Percentiles rank a stretch among this genome's conserved stretches.
Conservation (phyloP, 805 yeast species). For the Starmerella davenportii region DNA sequence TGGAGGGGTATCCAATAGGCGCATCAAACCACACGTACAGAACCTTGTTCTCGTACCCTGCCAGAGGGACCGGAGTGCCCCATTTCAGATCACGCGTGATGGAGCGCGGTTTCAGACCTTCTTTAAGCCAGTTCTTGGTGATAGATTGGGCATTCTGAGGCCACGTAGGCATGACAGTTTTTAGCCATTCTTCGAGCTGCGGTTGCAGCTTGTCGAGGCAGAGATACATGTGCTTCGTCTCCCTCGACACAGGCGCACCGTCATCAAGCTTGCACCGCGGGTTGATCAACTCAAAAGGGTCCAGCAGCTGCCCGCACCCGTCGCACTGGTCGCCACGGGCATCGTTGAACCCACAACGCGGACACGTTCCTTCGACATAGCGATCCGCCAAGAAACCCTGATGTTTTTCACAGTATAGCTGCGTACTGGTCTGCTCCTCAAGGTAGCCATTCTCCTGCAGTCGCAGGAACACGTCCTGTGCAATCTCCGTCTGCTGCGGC, state of each 20-base stretch:
- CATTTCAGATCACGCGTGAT: conserved; percentile 92
- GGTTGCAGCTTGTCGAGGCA: conserved; percentile 72
- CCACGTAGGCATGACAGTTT: conserved; percentile 68
- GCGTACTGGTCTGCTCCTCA: conserved; percentile 77
- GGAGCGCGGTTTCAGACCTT: conserved; percentile 84
- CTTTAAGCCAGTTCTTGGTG: conserved; percentile 83
- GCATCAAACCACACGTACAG: conserved; percentile 99
- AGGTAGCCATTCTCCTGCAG: conserved; percentile 58
- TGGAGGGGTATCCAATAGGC: conserved; percentile 86
- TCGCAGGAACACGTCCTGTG: conserved; percentile 77
- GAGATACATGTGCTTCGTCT: conserved; percentile 73
- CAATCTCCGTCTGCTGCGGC: conserved; percentile 74
- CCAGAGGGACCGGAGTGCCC: conserved; percentile 97
- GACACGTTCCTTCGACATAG: conserved; percentile 94
- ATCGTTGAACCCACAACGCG: conserved; percentile 83
- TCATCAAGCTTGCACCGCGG: conserved; percentile 92
- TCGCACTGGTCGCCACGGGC: conserved; percentile 99
- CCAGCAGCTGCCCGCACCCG: conserved; percentile 73
- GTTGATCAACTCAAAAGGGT: conserved; percentile 81
- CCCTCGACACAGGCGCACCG: conserved; percentile 59
- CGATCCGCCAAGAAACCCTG: conserved; percentile 87
- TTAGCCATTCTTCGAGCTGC: conserved; percentile 54
- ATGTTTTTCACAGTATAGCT: conserved; percentile 80
- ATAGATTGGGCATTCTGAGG: conserved; percentile 77
- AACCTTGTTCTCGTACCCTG: conserved; percentile 72